Evolutionary conservation across 108 stramenopile species (phyloP).

Genomic region (Pseudonitzschia delicatissima): DNA sequence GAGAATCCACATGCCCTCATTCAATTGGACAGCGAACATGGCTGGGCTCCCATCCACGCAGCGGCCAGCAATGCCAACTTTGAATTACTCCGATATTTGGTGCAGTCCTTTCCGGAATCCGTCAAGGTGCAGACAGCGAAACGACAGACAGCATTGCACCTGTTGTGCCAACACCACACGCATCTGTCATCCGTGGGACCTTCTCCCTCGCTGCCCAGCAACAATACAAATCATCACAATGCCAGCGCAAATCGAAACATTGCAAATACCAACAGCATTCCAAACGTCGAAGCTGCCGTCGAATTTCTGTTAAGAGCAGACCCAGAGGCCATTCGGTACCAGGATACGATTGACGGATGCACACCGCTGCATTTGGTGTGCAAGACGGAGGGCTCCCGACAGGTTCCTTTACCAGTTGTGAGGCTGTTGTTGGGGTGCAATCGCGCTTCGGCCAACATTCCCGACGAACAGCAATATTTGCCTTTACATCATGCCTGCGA

Average conservation of each 20-base stretch:
- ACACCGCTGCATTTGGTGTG: conserved; percentile 53
- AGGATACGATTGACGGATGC: conserved; percentile 5
- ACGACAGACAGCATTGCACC: conserved; percentile 38
- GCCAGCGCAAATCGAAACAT: neutral
- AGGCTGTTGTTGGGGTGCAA: conserved; percentile 11
- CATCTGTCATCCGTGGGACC: neutral
- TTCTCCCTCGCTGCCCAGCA: too few relatives aligned
- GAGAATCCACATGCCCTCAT: conserved; percentile 23
- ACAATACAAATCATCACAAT: too few relatives aligned
- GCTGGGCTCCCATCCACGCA: conserved; percentile 44
- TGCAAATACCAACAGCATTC: neutral
- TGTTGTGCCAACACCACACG: conserved; percentile 33
- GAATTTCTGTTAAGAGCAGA: neutral
- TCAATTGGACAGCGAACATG: conserved; percentile 21
- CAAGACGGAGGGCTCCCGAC: conserved; percentile 14
- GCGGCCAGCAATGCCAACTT: conserved; percentile 41
- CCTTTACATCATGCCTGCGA: conserved; percentile 47
- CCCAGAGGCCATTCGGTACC: conserved; percentile 12
- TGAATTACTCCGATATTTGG: conserved; percentile 27
- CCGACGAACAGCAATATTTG: conserved; percentile 35
- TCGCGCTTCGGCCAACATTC: conserved; percentile 15
- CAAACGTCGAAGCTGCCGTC: neutral
- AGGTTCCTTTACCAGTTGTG: conserved; percentile 17
- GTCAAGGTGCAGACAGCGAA: conserved; percentile 12
- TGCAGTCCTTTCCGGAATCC: conserved; percentile 12